Percentiles rank a stretch among this genome's conserved stretches.
phyloP scores from a whole-genome alignment of 208 protist genomes.

The Trypanosoma rangeli region DNA sequence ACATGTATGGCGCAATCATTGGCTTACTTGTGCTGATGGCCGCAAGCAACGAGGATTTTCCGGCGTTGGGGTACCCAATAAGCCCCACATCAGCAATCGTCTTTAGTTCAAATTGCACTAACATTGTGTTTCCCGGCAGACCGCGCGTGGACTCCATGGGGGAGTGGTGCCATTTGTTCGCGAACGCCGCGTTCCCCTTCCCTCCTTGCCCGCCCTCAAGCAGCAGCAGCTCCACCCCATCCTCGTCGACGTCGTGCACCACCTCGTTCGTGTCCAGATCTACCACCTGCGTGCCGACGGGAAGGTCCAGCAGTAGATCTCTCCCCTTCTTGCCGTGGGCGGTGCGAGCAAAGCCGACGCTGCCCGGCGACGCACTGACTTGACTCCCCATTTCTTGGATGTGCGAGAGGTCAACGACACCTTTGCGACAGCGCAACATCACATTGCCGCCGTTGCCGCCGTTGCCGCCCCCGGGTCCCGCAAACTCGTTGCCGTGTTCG shows the following conservation, averaged over 20 bases:
- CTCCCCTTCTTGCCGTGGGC: slow-evolving; percentile 68
- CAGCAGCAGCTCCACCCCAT: slow-evolving; percentile 73
- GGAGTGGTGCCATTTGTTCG: slow-evolving; percentile 87
- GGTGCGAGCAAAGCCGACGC: slow-evolving; percentile 71
- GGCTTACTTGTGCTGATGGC: slow-evolving; percentile 88
- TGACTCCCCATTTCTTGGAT: slow-evolving; percentile 72
- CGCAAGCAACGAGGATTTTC: slow-evolving; percentile 91
- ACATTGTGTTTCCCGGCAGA: slow-evolving; percentile 89
- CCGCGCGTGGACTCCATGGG: slow-evolving; percentile 88
- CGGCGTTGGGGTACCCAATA: slow-evolving; percentile 92
- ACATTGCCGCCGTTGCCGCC: slow-evolving; percentile 88
- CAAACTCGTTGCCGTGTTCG: slow-evolving; percentile 88
- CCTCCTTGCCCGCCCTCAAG: slow-evolving; percentile 90
- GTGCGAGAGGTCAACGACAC: slow-evolving; percentile 59
- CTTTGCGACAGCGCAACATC: slow-evolving; percentile 61
- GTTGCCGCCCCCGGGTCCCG: slow-evolving; percentile 90
- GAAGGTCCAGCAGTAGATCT: slow-evolving; percentile 83
- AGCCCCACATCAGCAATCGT: slow-evolving; percentile 91
- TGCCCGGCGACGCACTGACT: slow-evolving; percentile 54
- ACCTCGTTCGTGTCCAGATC: slow-evolving; percentile 92
- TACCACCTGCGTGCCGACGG: slow-evolving; percentile 80
- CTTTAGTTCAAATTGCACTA: slow-evolving; percentile 90
- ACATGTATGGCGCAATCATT: slow-evolving; percentile 84
- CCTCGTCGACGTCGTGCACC: slow-evolving; percentile 82
- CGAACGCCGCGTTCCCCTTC: slow-evolving; percentile 90